Conservation (phyloP, 345 rosid species). For the Euphorbia tirucalli region DNA sequence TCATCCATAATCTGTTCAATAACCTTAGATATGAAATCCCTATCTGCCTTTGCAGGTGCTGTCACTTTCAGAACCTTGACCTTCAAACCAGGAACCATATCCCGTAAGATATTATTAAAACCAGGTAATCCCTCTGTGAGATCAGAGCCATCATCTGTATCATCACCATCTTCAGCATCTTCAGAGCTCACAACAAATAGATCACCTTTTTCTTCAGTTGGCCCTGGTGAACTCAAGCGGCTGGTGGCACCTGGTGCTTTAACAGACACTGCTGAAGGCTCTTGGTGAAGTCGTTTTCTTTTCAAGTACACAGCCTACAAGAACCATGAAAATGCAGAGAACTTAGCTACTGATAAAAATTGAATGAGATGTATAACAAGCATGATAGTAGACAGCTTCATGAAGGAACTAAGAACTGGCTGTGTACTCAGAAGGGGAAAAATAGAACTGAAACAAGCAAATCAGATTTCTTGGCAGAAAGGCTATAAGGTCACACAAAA, state of each 20-base stretch:
- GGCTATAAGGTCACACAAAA: too few species aligned
- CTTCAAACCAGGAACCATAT: constrained; percentile 84
- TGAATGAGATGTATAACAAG: constrained; percentile 1
- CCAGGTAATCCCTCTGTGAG: constrained; percentile 67
- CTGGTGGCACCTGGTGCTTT: constrained; percentile 41
- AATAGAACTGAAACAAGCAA: too few species aligned
- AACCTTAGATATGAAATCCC: constrained; percentile 79
- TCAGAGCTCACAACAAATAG: constrained; percentile 49
- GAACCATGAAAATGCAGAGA: constrained; percentile 24
- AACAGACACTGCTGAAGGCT: constrained; percentile 41
- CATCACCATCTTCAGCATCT: constrained; percentile 57
- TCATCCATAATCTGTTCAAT: constrained; percentile 78
- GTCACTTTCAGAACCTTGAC: constrained; percentile 87
- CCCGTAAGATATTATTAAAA: constrained; percentile 66
- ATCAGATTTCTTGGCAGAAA: too few species aligned
- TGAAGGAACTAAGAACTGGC: background rate
- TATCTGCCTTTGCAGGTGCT: constrained; percentile 68
- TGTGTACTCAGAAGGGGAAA: too few species aligned
- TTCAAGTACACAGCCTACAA: constrained; percentile 80
- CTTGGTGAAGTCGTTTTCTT: constrained; percentile 47
- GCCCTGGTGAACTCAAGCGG: constrained; percentile 41
- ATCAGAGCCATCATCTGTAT: constrained; percentile 67
- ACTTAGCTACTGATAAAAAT: background rate
- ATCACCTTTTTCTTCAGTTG: constrained; percentile 55
- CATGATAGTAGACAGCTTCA: background rate